Conservation (phyloP, 768 basidiomycete species). For the Suillus alpinus region DNA sequence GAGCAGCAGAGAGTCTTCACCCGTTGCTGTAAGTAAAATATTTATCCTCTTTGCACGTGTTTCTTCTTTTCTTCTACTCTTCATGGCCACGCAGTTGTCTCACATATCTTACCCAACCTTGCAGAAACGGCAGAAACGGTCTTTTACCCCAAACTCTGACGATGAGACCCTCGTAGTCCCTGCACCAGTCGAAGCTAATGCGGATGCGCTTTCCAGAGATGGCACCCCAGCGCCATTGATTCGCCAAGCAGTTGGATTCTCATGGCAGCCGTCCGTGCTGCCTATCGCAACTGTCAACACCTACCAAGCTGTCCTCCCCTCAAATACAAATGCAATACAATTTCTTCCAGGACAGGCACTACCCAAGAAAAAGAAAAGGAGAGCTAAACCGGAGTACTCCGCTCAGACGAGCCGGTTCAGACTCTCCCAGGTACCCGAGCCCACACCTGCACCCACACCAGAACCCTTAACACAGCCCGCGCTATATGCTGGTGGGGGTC, state of each 20-base stretch:
- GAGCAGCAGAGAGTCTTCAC: constrained; percentile 59
- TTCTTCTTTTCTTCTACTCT: not conserved
- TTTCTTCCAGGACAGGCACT: constrained; percentile 58
- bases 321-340: constrained; percentile 21
- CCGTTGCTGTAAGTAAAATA: constrained; percentile 38
- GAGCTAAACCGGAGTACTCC: constrained; percentile 36
- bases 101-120: not conserved
- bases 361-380: constrained; percentile 22
- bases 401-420: constrained; percentile 52
- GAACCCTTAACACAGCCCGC: constrained; percentile 17
- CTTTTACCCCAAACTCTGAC: constrained; percentile 53
- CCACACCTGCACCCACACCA: constrained; percentile 26
- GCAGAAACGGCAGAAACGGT: constrained; percentile 44
- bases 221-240: constrained; percentile 46
- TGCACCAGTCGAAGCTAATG: constrained; percentile 35
- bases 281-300: constrained; percentile 27
- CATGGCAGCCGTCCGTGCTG: constrained; percentile 29
- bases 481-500: constrained; percentile 36
- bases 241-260: constrained; percentile 58
- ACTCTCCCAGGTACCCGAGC: constrained; percentile 18
- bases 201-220: constrained; percentile 46
- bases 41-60: not conserved
- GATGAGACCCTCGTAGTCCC: constrained; percentile 43
- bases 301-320: constrained; percentile 24
- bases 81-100: not conserved